Percentiles rank a stretch among this genome's conserved stretches.
phyloP scores from a whole-genome alignment of 129 eudicot species.

The Apium graveolens region DNA sequence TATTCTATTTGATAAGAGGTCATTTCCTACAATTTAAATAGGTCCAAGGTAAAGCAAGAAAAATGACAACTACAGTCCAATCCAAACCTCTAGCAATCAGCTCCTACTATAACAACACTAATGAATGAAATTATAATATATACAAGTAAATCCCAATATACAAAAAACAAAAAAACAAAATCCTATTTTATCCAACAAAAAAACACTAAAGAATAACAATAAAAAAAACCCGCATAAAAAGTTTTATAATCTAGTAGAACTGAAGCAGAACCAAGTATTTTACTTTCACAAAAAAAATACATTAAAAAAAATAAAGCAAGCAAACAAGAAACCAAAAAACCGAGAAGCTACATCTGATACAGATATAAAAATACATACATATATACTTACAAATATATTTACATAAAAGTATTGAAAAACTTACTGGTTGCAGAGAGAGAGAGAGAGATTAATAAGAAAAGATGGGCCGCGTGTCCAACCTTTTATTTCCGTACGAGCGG shows the following conservation, averaged over 20 bases:
- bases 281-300: neutral
- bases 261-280: neutral
- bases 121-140: too few relatives aligned
- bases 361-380: neutral
- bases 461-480: too few relatives aligned
- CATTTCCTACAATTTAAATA: too few relatives aligned
- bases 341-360: neutral
- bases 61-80: neutral
- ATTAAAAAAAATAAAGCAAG: neutral
- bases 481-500: too few relatives aligned
- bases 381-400: neutral
- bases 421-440: neutral
- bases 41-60: neutral
- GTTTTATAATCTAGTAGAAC: neutral
- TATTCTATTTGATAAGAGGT: neutral
- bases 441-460: too few relatives aligned
- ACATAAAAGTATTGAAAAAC: neutral
- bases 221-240: neutral
- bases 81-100: neutral
- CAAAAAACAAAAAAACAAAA: too few relatives aligned
- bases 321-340: neutral
- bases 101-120: neutral
- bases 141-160: too few relatives aligned
- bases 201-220: neutral
- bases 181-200: neutral